Percentiles rank a stretch among this genome's conserved stretches.
Conservation (phyloP, 495 filamentous ascomycete genomes). For the Penicillium lividum region DNA sequence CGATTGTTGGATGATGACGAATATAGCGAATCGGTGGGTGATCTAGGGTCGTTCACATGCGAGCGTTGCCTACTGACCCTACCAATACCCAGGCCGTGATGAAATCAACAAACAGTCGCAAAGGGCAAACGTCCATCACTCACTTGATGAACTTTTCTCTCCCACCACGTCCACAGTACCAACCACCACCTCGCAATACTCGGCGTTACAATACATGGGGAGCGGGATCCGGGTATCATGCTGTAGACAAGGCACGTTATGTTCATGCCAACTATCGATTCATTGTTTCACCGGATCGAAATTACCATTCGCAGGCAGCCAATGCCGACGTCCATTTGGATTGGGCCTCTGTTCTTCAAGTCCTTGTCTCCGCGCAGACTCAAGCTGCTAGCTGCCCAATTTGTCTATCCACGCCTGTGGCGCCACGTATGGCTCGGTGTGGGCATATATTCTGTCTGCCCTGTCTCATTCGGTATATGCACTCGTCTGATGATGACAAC, state of each 20-base stretch:
- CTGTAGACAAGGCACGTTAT: constrained; percentile 89
- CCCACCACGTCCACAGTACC: constrained; percentile 70
- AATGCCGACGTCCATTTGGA: constrained; percentile 91
- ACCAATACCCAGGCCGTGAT: constrained; percentile 62
- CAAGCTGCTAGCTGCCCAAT: constrained; percentile 90
- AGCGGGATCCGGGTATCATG: constrained; percentile 86
- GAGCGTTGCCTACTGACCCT: constrained; percentile 25
- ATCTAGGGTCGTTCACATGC: constrained; percentile 5
- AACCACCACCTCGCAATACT: constrained; percentile 56
- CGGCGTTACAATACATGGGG: constrained; percentile 79
- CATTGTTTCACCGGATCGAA: constrained; percentile 79
- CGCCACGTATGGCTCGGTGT: constrained; percentile 95
- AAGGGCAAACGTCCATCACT: constrained; percentile 94
- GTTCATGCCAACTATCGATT: constrained; percentile 98
- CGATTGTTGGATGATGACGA: constrained; percentile 72
- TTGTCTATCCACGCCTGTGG: constrained; percentile 85
- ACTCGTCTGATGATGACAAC: constrained; percentile 69
- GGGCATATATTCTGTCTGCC: constrained; percentile 97
- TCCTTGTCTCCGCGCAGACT: constrained; percentile 85
- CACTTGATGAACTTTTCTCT: constrained; percentile 91
- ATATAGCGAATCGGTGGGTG: constrained; percentile 74
- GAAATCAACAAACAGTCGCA: constrained; percentile 78
- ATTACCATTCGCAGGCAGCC: constrained; percentile 75
- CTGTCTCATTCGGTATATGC: constrained; percentile 95
- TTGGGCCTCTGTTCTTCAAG: constrained; percentile 87